A percentile compares a stretch with the other conserved stretches of the same genome.
Evolutionary conservation across 2,329 filamentous ascomycete species (phyloP).

Genomic region (Cercospora berteroae): DNA sequence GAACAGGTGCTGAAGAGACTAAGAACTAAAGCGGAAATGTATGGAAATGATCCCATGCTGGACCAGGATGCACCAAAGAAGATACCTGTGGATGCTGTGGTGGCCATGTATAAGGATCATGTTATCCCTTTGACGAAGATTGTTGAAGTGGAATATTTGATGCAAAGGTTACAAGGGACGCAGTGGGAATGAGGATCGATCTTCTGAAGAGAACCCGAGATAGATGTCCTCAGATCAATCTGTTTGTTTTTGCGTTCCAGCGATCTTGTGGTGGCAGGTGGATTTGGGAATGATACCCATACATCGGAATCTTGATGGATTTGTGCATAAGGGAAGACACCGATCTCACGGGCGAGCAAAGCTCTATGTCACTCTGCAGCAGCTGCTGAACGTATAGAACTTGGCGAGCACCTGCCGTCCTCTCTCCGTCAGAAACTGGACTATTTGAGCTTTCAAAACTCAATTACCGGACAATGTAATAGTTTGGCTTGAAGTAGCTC

Average conservation of each 20-base stretch:
- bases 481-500: no score
- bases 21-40: slow-evolving; percentile 84
- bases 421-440: not conserved
- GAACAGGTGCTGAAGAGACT: slow-evolving; percentile 85
- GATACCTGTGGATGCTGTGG: slow-evolving; percentile 89
- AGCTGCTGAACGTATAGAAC: not conserved
- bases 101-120: slow-evolving; percentile 83
- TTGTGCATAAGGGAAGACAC: not conserved
- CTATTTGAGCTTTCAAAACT: not conserved
- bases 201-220: not conserved
- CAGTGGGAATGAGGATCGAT: slow-evolving; percentile 44
- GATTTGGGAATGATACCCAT: not conserved
- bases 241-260: not conserved
- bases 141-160: slow-evolving; percentile 96
- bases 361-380: not conserved
- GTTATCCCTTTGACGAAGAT: slow-evolving; percentile 98
- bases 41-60: slow-evolving; percentile 80
- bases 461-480: no score
- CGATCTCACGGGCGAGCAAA: not conserved
- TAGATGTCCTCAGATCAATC: not conserved
- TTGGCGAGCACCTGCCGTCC: not conserved
- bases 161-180: slow-evolving; percentile 74
- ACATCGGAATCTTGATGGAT: not conserved
- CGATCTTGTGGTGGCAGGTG: not conserved
- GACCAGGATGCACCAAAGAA: slow-evolving; percentile 60